Percentiles rank a stretch among this genome's conserved stretches.
These are phyloP conservation scores for Kockovaella imperatae DNA, from an alignment of 768 basidiomycete species.

Conservation along the genomic window DNA sequence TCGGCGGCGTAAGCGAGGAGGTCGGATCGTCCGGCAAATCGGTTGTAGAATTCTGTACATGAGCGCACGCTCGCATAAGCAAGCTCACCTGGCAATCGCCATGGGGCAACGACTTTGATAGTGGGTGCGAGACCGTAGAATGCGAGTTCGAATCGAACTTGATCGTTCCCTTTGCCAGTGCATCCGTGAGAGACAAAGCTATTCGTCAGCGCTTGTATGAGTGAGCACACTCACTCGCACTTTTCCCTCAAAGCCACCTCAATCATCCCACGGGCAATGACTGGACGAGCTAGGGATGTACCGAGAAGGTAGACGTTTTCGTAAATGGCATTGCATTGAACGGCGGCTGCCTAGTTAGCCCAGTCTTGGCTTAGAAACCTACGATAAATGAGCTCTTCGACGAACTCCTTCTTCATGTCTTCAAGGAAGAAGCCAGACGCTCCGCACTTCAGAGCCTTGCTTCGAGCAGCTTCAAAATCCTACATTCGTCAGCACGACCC, in stretches of 20 bases:
- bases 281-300: conserved; percentile 93
- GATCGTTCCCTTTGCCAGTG: conserved; percentile 99
- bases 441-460: conserved; percentile 81
- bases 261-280: conserved; percentile 99
- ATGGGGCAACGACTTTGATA: conserved; percentile 98
- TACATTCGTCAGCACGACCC: conserved; percentile 39
- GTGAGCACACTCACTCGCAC: conserved; percentile 69
- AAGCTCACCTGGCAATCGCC: conserved; percentile 78
- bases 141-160: conserved; percentile 97
- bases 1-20: conserved; percentile 81
- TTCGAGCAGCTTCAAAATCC: conserved; percentile 88
- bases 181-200: conserved; percentile 97
- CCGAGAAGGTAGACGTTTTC: conserved; percentile 98
- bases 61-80: conserved; percentile 1
- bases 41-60: conserved; percentile 79
- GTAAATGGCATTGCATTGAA: conserved; percentile 98
- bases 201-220: background rate
- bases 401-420: conserved; percentile 91
- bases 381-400: conserved; percentile 90
- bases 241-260: conserved; percentile 78
- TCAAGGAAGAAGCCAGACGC: conserved; percentile 94
- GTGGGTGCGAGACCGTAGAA: conserved; percentile 98
- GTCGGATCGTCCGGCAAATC: conserved; percentile 90
- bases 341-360: conserved; percentile 52
- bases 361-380: conserved; percentile 2